These are phyloP conservation scores for Candida sp. DNA, from an alignment of 1,139 yeast genomes.

Conservation along the genomic window DNA sequence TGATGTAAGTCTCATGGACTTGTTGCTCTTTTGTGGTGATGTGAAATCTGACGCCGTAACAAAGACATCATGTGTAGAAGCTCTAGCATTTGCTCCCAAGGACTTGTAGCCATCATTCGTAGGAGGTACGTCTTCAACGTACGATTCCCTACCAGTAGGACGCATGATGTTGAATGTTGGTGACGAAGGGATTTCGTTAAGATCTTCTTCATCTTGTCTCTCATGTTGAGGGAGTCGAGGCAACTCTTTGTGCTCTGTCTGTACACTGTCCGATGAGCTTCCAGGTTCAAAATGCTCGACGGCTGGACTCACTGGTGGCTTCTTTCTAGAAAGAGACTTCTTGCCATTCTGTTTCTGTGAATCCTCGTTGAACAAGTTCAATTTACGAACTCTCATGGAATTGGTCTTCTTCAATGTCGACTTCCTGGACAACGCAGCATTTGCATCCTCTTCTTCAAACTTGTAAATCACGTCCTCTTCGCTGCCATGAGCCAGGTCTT, in stretches of 20 bases:
- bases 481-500: conserved; percentile 12
- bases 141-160: conserved; percentile 20
- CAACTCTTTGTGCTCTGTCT: conserved; percentile 3
- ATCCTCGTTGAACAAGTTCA: conserved; percentile 36
- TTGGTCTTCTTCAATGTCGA: conserved; percentile 45
- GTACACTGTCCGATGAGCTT: conserved; percentile 2
- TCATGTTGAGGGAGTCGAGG: conserved; percentile 12
- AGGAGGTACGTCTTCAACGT: conserved; percentile 14
- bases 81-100: conserved; percentile 21
- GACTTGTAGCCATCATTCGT: conserved; percentile 1
- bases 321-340: conserved; percentile 6
- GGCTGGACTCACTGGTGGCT: conserved; percentile 11
- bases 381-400: conserved; percentile 48
- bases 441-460: conserved; percentile 31
- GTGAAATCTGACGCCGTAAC: conserved; percentile 44
- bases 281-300: conserved; percentile 3
- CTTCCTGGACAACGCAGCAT: conserved; percentile 37
- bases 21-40: conserved; percentile 10
- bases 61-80: conserved; percentile 36
- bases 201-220: conserved; percentile 5
- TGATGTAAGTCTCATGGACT: conserved; percentile 2
- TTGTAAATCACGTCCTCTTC: conserved; percentile 37
- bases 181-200: conserved; percentile 1
- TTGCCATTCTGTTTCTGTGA: not conserved
- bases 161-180: conserved; percentile 1